Base-by-base conservation (phyloP, 2,329 filamentous ascomycete genomes). In the Colletotrichum australisinense region DNA sequence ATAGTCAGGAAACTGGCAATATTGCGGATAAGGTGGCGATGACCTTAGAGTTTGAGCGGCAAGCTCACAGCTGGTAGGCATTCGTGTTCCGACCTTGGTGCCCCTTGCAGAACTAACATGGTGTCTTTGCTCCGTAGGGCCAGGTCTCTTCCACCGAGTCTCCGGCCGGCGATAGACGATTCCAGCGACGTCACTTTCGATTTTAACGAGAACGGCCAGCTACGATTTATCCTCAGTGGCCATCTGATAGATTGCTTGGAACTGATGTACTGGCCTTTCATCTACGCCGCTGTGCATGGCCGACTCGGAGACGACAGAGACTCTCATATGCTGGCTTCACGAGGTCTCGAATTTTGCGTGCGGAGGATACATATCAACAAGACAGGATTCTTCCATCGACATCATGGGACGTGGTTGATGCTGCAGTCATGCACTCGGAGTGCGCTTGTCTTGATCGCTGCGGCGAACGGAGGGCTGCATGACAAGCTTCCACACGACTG, bases 331-430 rank as follows among this genome's bases (percentile, higher is more conserved):
- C 26, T 72, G 11, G 62, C 28, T 2, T 16, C 32, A 8, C 30
- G 58, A 57, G 67, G 62, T 65, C 38, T 72, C 19, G 53, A 42
- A 7, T 74, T 69, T 12, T 76, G 73, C 8, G 69, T 74, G 4
- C 63, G 73, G n/a, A 65, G 76, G 1, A 67, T 77, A 16, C 46
- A 66, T 1, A 56, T 75, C 1, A 73, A 67, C 65, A 65, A 74
- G 38, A 73, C 75, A n/a, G 76, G 76, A 0, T 76, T 76, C 42
- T 76, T 60, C 24, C 72, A 76, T 38, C 75, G 76, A 6, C 76
- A 78, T 56, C 76, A 78, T 16, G 76, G 76, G 0, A 76, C 74
- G 2, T 78, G 76, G 76, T 38, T 78, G n/a, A 77, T 76, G 75
- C 69, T 78, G 9, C 70, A 75, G 28, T 75, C 70, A 12, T 76